These are phyloP conservation scores for Cenchrus americanus DNA, from an alignment of 176 grass and related monocot genomes.

Conservation along the genomic window DNA sequence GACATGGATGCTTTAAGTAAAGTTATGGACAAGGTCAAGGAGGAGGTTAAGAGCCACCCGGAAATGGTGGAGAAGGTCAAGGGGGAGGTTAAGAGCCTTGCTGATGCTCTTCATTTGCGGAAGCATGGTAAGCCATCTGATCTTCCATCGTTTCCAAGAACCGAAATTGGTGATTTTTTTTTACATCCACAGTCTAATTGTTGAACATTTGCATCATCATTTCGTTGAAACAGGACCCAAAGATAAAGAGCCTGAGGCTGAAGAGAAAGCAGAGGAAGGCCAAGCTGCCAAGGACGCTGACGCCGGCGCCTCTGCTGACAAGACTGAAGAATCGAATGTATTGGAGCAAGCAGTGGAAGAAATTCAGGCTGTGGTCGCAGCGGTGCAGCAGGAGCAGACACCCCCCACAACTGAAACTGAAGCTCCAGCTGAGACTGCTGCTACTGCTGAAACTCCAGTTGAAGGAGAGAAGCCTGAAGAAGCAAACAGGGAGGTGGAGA, in stretches of 20 bases:
- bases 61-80: conserved; percentile 51
- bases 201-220: conserved; percentile 16
- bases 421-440: conserved; percentile 35
- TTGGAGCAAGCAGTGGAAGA: conserved; percentile 43
- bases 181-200: background rate
- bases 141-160: background rate
- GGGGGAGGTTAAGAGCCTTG: conserved; percentile 39
- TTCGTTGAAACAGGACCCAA: conserved; percentile 21
- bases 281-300: background rate
- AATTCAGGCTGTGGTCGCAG: conserved; percentile 43
- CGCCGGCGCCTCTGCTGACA: conserved; percentile 17
- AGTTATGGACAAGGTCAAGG: conserved; percentile 48
- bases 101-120: conserved; percentile 33
- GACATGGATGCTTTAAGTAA: conserved; percentile 48
- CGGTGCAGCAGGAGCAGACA: conserved; percentile 39
- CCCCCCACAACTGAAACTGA: conserved; percentile 34
- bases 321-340: conserved; percentile 19
- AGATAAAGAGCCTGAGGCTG: conserved; percentile 33
- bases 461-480: conserved; percentile 36
- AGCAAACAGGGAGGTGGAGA: conserved; percentile 41
- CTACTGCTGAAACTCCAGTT: conserved; percentile 36
- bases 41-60: conserved; percentile 50
- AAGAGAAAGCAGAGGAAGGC: conserved; percentile 29
- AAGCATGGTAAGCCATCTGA: conserved; percentile 43
- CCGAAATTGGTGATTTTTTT: background rate